phyloP scores from a whole-genome alignment of 257 asterid species.

The Ilex asprella region DNA sequence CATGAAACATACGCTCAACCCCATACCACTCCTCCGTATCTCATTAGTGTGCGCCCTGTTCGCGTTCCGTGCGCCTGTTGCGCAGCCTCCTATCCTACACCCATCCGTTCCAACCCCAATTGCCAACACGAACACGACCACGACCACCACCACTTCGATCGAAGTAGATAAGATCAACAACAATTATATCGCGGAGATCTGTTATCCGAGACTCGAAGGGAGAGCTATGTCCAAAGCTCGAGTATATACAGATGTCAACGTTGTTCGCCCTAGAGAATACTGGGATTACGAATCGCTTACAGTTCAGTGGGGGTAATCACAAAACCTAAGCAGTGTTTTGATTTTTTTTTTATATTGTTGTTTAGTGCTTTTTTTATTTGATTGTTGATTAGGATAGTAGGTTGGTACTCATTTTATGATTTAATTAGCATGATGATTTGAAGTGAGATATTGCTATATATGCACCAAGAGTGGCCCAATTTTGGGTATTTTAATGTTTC shows the following conservation, averaged over 20 bases:
- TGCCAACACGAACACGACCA: constrained; percentile 10
- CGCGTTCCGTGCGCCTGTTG: constrained; percentile 30
- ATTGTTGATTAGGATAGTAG: background rate
- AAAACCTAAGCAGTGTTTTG: background rate
- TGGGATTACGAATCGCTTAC: constrained; percentile 7
- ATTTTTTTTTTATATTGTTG: too few species aligned
- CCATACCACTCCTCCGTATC: constrained; percentile 19
- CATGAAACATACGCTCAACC: constrained; percentile 21
- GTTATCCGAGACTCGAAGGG: constrained; percentile 11
- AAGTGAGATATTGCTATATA: background rate
- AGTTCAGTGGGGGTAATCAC: background rate
- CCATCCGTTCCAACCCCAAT: background rate
- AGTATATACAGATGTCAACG: constrained; percentile 6
- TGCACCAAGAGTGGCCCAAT: too few species aligned
- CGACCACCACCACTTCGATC: constrained; percentile 6
- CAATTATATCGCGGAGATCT: constrained; percentile 32
- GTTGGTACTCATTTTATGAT: background rate
- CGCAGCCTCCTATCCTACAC: constrained; percentile 22
- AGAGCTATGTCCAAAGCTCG: constrained; percentile 4
- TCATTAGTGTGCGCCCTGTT: constrained; percentile 39
- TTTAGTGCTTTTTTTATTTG: background rate
- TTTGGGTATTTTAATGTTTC: too few species aligned
- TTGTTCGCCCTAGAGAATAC: background rate
- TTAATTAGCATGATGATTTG: background rate
- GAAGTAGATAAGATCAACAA: constrained; percentile 11